phyloP scores from a whole-genome alignment of 2,329 filamentous ascomycete species.

The Colletotrichum tropicale region DNA sequence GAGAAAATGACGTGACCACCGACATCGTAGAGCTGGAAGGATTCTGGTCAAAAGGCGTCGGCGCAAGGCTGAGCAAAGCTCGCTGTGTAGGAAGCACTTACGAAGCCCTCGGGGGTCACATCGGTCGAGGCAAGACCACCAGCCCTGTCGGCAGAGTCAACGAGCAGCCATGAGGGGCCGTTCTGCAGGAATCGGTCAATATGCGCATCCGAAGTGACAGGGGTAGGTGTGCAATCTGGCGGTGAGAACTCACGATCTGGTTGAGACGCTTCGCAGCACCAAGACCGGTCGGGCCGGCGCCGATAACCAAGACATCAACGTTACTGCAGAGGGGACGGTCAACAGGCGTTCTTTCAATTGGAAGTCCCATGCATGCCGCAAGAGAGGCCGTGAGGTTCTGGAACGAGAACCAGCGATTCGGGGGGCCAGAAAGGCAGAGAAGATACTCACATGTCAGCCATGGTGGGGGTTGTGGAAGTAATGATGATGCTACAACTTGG shows the following conservation, averaged over 20 bases:
- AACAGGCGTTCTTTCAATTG: background rate
- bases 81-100: constrained; percentile 58
- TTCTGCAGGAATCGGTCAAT: constrained; percentile 58
- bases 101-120: constrained; percentile 93
- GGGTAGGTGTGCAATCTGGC: constrained; percentile 24
- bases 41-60: constrained; percentile 14
- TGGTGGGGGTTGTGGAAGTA: constrained; percentile 22
- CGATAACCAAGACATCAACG: constrained; percentile 97
- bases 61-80: background rate
- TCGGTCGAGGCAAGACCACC: constrained; percentile 97
- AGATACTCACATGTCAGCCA: constrained; percentile 30
- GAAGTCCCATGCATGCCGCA: background rate
- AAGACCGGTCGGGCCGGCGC: constrained; percentile 94
- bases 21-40: constrained; percentile 88
- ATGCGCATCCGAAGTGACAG: constrained; percentile 24
- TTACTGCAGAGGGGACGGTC: constrained; percentile 58
- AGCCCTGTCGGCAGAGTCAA: constrained; percentile 89
- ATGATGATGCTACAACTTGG: background rate
- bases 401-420: background rate
- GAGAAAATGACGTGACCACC: constrained; percentile 99
- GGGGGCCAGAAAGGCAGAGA: background rate
- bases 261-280: constrained; percentile 98
- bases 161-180: constrained; percentile 92
- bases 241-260: constrained; percentile 76
- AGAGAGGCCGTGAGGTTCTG: background rate